phyloP scores from a whole-genome alignment of 768 basidiomycete genomes.

The Suillus paluster region DNA sequence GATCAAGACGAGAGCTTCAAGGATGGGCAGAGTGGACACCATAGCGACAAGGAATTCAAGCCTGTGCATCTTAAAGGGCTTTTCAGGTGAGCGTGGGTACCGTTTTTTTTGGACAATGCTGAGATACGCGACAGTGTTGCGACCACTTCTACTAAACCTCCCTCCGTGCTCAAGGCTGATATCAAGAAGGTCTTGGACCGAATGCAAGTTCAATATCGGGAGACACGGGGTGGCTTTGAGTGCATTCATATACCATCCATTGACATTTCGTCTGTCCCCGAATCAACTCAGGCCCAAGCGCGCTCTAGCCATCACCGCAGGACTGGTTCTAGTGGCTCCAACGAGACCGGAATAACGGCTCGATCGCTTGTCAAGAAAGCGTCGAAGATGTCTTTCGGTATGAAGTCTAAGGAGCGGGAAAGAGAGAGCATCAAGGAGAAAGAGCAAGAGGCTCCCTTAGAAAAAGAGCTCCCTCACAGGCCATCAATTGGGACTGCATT shows the following conservation, averaged over 20 bases:
- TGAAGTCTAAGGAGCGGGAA: constrained; percentile 59
- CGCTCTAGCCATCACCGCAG: constrained; percentile 43
- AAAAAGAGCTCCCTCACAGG: constrained; percentile 51
- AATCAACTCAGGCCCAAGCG: constrained; percentile 33
- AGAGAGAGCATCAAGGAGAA: constrained; percentile 48
- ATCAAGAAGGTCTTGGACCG: constrained; percentile 87
- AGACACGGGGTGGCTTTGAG: constrained; percentile 91
- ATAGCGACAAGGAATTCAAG: constrained; percentile 79
- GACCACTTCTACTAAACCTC: constrained; percentile 92
- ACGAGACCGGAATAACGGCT: constrained; percentile 52
- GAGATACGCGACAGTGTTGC: constrained; percentile 64
- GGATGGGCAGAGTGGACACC: constrained; percentile 54
- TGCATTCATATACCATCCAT: constrained; percentile 96
- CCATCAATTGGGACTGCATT: constrained; percentile 53
- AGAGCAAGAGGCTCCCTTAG: constrained; percentile 40
- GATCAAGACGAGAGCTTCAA: constrained; percentile 49
- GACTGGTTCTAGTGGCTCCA: constrained; percentile 53
- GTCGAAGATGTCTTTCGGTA: constrained; percentile 78
- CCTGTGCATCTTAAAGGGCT: constrained; percentile 95
- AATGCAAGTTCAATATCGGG: constrained; percentile 94
- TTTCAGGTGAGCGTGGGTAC: constrained; percentile 68
- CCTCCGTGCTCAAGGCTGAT: constrained; percentile 79
- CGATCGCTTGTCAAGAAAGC: constrained; percentile 72
- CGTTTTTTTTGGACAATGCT: constrained; percentile 5
- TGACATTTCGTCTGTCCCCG: constrained; percentile 77